Base-by-base conservation (phyloP, 805 yeast species). In the Dipodascopsis uninucleata region DNA sequence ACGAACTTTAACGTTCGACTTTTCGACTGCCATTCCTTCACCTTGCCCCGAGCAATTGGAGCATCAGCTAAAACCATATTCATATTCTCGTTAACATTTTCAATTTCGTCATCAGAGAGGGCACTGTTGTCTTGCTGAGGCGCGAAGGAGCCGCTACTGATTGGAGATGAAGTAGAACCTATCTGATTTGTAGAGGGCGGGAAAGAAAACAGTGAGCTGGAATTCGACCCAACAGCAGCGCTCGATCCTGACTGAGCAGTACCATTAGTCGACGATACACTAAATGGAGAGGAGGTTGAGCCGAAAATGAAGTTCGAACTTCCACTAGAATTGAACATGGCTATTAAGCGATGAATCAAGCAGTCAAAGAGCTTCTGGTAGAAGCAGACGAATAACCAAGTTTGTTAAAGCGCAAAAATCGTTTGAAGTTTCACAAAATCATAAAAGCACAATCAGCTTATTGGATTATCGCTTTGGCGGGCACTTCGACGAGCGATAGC, bases 401-500 rank as follows among this genome's bases (percentile, higher is more conserved):
- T 39, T 8, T 28, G 12, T 18, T 26, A 36, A 14, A 42, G 16
- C 23, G 37, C 14, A 29, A 34, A 42, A n/a, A n/a, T n/a, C n/a
- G n/a, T n/a, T n/a, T n/a, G n/a, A n/a, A n/a, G n/a, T 18, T 20
- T 20, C 18, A 36, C 41, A 4, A 42, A 36, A 8, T 28, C 96
- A 17, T 42, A 40, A 12, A 42, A 32, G 12, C 29, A 20, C 31
- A 42, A 28, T 14, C n/a, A n/a, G n/a, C n/a, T n/a, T n/a, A n/a
- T n/a, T n/a, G n/a, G n/a, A n/a, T n/a, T n/a, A n/a, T n/a, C n/a
- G n/a, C n/a, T n/a, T n/a, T n/a, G n/a, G n/a, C n/a, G n/a, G n/a
- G n/a, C n/a, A n/a, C n/a, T n/a, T n/a, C n/a, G n/a, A n/a, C n/a
- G n/a, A n/a, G n/a, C n/a, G n/a, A n/a, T n/a, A n/a, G n/a, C n/a